Conservation (phyloP, 1,284 basidiomycete genomes). For the Inonotus hispidus region DNA sequence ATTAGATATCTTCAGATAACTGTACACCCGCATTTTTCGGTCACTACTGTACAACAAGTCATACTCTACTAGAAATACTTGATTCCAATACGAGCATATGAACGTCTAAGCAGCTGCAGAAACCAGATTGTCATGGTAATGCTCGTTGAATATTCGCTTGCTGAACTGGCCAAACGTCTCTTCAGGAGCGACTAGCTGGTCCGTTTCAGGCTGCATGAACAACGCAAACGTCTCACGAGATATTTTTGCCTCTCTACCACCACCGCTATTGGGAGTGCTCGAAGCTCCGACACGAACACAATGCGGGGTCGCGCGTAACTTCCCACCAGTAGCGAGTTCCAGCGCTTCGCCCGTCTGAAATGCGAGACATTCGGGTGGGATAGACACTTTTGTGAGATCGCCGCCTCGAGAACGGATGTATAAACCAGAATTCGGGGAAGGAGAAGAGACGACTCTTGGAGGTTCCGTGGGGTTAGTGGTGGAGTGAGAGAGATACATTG, state of each 20-base stretch:
- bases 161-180: slow-evolving; percentile 89
- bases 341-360: slow-evolving; percentile 95
- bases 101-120: neutral
- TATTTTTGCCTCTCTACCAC: slow-evolving; percentile 39
- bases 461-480: slow-evolving; percentile 28
- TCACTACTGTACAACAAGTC: neutral
- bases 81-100: neutral
- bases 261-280: slow-evolving; percentile 19
- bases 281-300: slow-evolving; percentile 72
- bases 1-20: neutral
- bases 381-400: slow-evolving; percentile 71
- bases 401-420: slow-evolving; percentile 85
- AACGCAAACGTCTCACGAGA: slow-evolving; percentile 86
- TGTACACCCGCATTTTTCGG: neutral
- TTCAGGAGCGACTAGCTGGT: slow-evolving; percentile 60
- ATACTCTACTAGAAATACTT: neutral
- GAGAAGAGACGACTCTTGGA: slow-evolving; percentile 53
- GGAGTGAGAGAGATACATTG: slow-evolving; percentile 65
- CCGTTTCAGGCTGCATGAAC: slow-evolving; percentile 89
- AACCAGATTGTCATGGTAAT: slow-evolving; percentile 49
- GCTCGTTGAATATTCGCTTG: slow-evolving; percentile 73
- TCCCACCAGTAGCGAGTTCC: slow-evolving; percentile 74
- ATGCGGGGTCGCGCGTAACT: slow-evolving; percentile 83
- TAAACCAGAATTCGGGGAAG: slow-evolving; percentile 73
- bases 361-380: slow-evolving; percentile 76